phyloP scores from a whole-genome alignment of 2,329 filamentous ascomycete species.

The Aspergillus aculeatus region DNA sequence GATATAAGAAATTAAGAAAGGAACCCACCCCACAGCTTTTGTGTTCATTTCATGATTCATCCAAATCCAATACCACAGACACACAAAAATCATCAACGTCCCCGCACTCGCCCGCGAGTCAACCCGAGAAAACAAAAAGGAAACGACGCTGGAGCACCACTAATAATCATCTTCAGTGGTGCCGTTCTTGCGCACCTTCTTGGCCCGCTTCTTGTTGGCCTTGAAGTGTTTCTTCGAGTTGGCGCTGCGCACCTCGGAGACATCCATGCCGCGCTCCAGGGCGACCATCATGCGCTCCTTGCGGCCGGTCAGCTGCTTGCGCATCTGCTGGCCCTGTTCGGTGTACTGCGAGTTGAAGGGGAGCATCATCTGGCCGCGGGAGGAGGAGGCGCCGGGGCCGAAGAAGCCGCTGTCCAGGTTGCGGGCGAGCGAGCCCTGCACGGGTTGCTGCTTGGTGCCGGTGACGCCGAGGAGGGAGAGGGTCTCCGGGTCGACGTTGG shows the following conservation, averaged over 20 bases:
- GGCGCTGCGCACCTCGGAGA: conserved; percentile 66
- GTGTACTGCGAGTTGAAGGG: conserved; percentile 91
- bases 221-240: conserved; percentile 77
- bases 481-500: conserved; percentile 14
- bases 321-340: conserved; percentile 71
- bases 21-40: no score
- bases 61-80: no score
- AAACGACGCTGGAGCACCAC: neutral
- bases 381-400: conserved; percentile 57
- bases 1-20: conserved; percentile 1
- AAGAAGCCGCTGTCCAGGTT: conserved; percentile 91
- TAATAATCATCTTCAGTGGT: conserved; percentile 31
- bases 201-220: conserved; percentile 38
- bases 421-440: conserved; percentile 69
- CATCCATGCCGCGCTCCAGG: conserved; percentile 79
- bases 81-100: neutral
- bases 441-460: conserved; percentile 38
- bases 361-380: conserved; percentile 66
- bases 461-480: conserved; percentile 21
- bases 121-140: neutral
- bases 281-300: conserved; percentile 79
- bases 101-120: conserved; percentile 22
- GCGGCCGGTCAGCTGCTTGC: conserved; percentile 74
- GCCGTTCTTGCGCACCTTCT: conserved; percentile 32
- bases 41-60: no score